These are phyloP conservation scores for Verticillium nonalfalfae DNA, from an alignment of 2,329 filamentous ascomycete genomes.

Conservation along the genomic window DNA sequence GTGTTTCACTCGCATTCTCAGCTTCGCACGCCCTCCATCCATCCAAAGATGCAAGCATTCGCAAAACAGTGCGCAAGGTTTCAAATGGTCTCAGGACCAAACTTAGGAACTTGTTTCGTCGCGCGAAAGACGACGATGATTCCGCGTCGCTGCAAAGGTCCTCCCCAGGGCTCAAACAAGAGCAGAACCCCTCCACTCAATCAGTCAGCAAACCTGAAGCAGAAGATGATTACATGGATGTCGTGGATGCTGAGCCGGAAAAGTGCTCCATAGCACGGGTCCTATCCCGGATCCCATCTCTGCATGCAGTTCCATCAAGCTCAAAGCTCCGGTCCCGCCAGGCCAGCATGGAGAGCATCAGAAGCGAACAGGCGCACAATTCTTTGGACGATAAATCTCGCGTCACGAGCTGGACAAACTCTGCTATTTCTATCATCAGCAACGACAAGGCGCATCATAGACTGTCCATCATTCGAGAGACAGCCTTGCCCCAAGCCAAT, in stretches of 20 bases:
- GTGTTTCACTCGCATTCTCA: constrained; percentile 20
- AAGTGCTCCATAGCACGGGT: constrained; percentile 41
- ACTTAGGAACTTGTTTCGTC: constrained; percentile 51
- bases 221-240: constrained; percentile 22
- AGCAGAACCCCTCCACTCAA: not conserved
- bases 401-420: constrained; percentile 68
- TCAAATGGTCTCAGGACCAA: constrained; percentile 57
- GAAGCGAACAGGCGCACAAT: constrained; percentile 27
- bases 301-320: constrained; percentile 39
- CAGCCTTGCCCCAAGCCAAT: constrained; percentile 20
- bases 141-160: not conserved
- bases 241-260: constrained; percentile 27
- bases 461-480: constrained; percentile 59
- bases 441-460: constrained; percentile 39
- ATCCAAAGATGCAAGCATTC: constrained; percentile 22
- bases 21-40: not conserved
- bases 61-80: constrained; percentile 51
- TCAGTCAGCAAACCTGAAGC: not conserved
- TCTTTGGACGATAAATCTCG: constrained; percentile 51
- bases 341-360: constrained; percentile 47
- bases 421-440: constrained; percentile 48
- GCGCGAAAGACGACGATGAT: constrained; percentile 23
- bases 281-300: constrained; percentile 39
- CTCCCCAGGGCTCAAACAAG: not conserved
- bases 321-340: constrained; percentile 44